A percentile compares a stretch with the other conserved stretches of the same genome.
Evolutionary conservation across 768 basidiomycete species (phyloP).

Genomic region (Trichaptum fuscoviolaceum): DNA sequence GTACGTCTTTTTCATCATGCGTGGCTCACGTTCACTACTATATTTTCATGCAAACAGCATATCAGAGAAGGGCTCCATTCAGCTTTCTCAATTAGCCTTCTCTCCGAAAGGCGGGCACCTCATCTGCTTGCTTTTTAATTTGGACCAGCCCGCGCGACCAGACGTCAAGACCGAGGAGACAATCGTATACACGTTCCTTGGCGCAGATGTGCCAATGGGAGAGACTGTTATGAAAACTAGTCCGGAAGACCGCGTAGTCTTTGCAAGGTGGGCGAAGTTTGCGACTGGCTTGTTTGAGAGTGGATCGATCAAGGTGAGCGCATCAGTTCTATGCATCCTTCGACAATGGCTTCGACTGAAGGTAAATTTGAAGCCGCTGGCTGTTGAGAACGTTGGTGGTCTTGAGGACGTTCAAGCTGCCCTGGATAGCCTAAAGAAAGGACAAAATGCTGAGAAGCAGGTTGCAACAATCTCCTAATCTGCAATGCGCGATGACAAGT

Average conservation of each 20-base stretch:
- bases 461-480: too few species aligned
- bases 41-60: not conserved
- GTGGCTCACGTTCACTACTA: not conserved
- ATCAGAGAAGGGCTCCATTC: not conserved
- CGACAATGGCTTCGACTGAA: too few species aligned
- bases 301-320: not conserved
- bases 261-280: conserved; percentile 1
- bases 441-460: too few species aligned
- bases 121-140: not conserved
- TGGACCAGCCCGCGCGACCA: not conserved
- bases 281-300: not conserved
- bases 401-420: too few species aligned
- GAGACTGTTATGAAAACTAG: conserved; percentile 1
- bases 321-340: too few species aligned
- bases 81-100: not conserved
- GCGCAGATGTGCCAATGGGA: conserved; percentile 5
- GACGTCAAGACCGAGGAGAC: conserved; percentile 1
- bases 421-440: too few species aligned
- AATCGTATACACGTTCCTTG: conserved; percentile 8
- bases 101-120: not conserved
- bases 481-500: too few species aligned
- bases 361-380: too few species aligned
- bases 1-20: not conserved
- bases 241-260: conserved; percentile 3
- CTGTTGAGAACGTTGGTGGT: too few species aligned